Evolutionary conservation across 495 filamentous ascomycete species (phyloP).

Genomic region (Aspergillus asperescens): DNA sequence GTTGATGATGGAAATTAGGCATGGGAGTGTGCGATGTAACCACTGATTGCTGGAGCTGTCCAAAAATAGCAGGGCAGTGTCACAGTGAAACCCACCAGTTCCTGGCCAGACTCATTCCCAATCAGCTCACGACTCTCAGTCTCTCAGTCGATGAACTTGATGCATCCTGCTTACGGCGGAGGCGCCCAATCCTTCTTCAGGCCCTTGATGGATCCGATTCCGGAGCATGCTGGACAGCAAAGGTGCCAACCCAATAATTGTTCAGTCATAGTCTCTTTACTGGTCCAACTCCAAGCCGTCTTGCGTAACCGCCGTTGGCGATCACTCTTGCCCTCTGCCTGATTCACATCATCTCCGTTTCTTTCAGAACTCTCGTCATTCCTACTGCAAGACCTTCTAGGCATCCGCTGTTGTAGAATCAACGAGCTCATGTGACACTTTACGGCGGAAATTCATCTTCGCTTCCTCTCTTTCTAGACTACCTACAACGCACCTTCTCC

Average conservation of each 20-base stretch:
- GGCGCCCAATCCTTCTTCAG: background rate
- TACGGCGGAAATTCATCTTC: background rate
- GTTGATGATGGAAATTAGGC: background rate
- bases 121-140: too few relatives aligned
- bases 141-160: too few relatives aligned
- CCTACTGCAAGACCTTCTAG: background rate
- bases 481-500: background rate
- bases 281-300: conserved; percentile 8
- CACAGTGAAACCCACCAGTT: conserved; percentile 6
- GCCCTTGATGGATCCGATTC: background rate
- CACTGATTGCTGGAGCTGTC: background rate
- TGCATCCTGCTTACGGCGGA: background rate
- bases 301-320: conserved; percentile 16
- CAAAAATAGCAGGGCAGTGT: conserved; percentile 10
- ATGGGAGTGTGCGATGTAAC: conserved; percentile 8
- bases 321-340: conserved; percentile 6
- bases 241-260: conserved; percentile 10
- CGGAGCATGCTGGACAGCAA: background rate
- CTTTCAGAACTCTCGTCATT: background rate
- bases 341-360: background rate
- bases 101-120: conserved; percentile 2
- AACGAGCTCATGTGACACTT: background rate
- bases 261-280: conserved; percentile 1
- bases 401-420: background rate
- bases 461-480: background rate